Evolutionary conservation across 139 green algal species (phyloP), one percentile per base, ranked within the genome.

Genomic region (Gonium pectorale): DNA sequence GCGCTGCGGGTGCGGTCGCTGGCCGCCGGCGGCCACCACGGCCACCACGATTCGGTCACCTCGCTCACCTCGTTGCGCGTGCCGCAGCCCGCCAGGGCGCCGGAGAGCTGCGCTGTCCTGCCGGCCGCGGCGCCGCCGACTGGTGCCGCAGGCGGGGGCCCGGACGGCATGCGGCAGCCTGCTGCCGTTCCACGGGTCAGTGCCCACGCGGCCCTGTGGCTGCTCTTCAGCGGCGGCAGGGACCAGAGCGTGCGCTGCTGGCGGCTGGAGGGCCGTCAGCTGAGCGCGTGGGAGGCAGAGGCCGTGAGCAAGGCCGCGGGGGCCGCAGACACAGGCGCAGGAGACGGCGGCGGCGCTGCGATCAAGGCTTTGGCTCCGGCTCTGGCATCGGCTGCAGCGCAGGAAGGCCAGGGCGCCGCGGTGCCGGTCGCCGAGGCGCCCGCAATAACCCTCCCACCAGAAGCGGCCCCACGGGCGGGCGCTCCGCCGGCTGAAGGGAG

Each of bases 211-310:
- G 15, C 31, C 43, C 31, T 56, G 60, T 85, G 64, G 63, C 46
- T 85, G 46, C 64, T 85, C 49, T 75, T 85, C 64, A 68, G 27
- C 11, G 79, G 79, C 35, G 63, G 26, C 11, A 46, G 79, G 0
- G 79, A 85, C 79, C 79, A 85, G 79, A 67, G 46, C 33, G 64
- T 85, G 35, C 64, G 79, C 4, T 77, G 79, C 49, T 85, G 79
- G 63, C 64, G 63, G 79, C 22, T 85, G 49, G 64, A 75, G 64
- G 35, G 27, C 19, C 38, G 35, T 11, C 79, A 85, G 64, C 64
- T 85, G 79, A 26, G 26, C 0, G 46, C 6, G 5, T 83, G 77
- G 77, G 77, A 73, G 75, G 7, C 3, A 6, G 56, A 82, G 41
- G 59, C 70, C 19, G 15, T 15, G 46, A 33, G 46, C 46, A 9